These are phyloP conservation scores for Diaporthe capsici DNA, from an alignment of 2,329 filamentous ascomycete species.

Conservation along the genomic window DNA sequence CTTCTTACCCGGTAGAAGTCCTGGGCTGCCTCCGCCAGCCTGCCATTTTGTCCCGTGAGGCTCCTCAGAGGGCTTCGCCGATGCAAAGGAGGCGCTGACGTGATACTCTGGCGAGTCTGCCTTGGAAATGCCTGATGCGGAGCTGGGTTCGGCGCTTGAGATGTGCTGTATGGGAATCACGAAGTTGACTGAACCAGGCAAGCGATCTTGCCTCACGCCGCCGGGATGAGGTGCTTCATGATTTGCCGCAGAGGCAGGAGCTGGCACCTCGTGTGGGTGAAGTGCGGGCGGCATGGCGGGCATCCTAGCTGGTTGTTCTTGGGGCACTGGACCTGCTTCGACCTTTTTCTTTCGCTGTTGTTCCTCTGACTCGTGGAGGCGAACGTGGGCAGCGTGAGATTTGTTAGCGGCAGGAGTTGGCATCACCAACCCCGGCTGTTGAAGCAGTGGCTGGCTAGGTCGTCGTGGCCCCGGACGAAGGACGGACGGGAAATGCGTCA, in stretches of 20 bases:
- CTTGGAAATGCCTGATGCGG: background rate
- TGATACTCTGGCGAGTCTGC: background rate
- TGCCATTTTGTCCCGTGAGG: background rate
- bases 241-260: too few species aligned
- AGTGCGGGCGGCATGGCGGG: background rate
- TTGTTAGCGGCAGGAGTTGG: background rate
- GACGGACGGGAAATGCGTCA: constrained; percentile 33
- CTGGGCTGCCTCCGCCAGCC: too few species aligned
- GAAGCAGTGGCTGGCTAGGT: constrained; percentile 11
- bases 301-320: background rate
- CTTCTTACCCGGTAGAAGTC: background rate
- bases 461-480: constrained; percentile 40
- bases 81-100: background rate
- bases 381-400: background rate
- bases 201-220: background rate
- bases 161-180: constrained; percentile 7
- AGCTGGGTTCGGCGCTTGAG: background rate
- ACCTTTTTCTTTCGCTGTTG: background rate
- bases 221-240: background rate
- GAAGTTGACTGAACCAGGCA: constrained; percentile 6
- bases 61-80: background rate
- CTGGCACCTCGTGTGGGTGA: background rate
- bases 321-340: background rate
- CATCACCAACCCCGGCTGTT: background rate
- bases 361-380: background rate